Evolutionary conservation across 179 eudicot species (phyloP).

Genomic region (Carnegiea gigantea): DNA sequence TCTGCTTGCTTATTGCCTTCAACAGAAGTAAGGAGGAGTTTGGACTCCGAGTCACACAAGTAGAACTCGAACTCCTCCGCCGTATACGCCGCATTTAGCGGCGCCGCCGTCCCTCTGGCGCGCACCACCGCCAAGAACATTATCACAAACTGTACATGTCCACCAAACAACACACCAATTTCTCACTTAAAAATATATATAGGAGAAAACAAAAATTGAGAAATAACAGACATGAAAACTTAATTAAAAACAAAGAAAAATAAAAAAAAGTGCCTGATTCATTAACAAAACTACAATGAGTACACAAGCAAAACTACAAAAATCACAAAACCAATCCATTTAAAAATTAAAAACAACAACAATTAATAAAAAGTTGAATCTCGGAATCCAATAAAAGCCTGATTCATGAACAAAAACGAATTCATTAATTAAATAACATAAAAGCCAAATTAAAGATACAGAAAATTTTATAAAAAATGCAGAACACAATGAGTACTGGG

Average conservation of each 20-base stretch:
- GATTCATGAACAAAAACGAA: not conserved
- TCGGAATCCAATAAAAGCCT: not conserved
- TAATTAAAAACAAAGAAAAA: not conserved
- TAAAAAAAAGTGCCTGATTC: no score
- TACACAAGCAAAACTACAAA: no score
- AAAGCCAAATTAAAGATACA: no score
- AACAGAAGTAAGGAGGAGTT: slow-evolving; percentile 49
- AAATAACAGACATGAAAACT: not conserved
- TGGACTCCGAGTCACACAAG: slow-evolving; percentile 66
- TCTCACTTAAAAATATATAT: not conserved
- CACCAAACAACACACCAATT: not conserved
- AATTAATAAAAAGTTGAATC: not conserved
- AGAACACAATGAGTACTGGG: no score
- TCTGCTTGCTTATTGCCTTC: slow-evolving; percentile 59
- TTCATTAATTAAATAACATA: no score
- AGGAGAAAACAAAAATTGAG: not conserved
- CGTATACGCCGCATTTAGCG: slow-evolving; percentile 69
- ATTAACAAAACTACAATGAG: no score
- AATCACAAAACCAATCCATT: not conserved
- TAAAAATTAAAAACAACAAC: not conserved
- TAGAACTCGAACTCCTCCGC: slow-evolving; percentile 75
- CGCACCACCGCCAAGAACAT: slow-evolving; percentile 69
- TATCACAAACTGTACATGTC: slow-evolving; percentile 62
- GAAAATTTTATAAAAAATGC: no score
- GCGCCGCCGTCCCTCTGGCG: slow-evolving; percentile 64